A percentile compares a stretch with the other conserved stretches of the same genome.
Conservation (phyloP, 2,329 filamentous ascomycete genomes). For the Setomelanomma holmii region DNA sequence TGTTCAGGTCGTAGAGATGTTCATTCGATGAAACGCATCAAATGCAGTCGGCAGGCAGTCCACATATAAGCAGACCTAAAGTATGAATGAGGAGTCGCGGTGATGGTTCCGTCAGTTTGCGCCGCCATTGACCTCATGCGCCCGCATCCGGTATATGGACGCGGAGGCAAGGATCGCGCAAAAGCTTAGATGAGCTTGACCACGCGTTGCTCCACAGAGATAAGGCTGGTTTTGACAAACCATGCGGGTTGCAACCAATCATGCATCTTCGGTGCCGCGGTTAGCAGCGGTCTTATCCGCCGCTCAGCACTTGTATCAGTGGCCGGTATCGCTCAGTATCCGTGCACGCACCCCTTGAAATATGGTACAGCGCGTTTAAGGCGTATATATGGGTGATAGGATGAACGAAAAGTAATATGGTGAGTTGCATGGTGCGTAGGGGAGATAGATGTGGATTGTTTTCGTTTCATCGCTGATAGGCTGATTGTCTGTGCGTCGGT, state of each 20-base stretch:
- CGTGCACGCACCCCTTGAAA: background rate
- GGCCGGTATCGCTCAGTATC: background rate
- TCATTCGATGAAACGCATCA: background rate
- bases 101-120: constrained; percentile 2
- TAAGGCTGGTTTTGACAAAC: constrained; percentile 7
- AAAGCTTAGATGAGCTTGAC: constrained; percentile 26
- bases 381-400: background rate
- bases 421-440: background rate
- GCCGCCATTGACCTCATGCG: constrained; percentile 12
- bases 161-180: background rate
- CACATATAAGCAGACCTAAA: background rate
- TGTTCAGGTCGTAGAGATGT: background rate
- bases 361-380: background rate
- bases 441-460: background rate
- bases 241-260: constrained; percentile 15
- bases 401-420: background rate
- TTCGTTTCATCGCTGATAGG: background rate
- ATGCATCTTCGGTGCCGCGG: background rate
- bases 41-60: background rate
- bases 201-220: constrained; percentile 14
- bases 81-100: background rate
- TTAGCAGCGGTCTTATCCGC: constrained; percentile 2
- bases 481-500: background rate
- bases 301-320: background rate
- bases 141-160: constrained; percentile 13